Evolutionary conservation across 495 filamentous ascomycete species (phyloP), one percentile per base, ranked within the genome.

Genomic region (Hypoxylon intermedium): DNA sequence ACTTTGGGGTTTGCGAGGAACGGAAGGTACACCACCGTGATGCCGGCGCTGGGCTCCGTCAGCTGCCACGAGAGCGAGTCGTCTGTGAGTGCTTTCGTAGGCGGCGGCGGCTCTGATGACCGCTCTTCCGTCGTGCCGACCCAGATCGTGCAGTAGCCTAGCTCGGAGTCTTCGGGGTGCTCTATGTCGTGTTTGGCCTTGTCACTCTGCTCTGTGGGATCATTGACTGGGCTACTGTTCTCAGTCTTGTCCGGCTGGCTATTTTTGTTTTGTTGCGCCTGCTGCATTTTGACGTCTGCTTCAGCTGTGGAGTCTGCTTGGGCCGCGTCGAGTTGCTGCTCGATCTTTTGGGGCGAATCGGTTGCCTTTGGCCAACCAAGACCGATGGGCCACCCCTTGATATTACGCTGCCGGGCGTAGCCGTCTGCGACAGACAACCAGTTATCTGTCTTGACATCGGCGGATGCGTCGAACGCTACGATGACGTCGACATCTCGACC

Each of bases 91-190:
- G 86, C 88, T 33, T 83, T 82, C 3, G 89, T 87, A 4, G 87
- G 87, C 37, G 89, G 83, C 0, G 78, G 71, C 2, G 82, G 75
- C 13, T 82, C 75, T 12, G 84, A 75, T 1, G 72, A 75, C 5
- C 83, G 81, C 67, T 95, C 89, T 64, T 89, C 78, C 3, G 81
- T 93, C 5, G 85, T 89, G 34, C 94, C 94, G 2, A 96, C 89
- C 94, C 94, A 98, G 55, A 98, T 82, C 26, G 91, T 97, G 76
- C 94, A 98, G 78, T 93, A 96, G 19, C 87, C 85, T 0, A 97
- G 78, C 30, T 91, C 87, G 13, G 78, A 76, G 24, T 75, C 83
- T 60, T 75, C 74, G 2, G 75, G 65, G 9, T 74, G 60, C 9
- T 67, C 68, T n/a, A 71, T 60, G 42, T 72, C 51, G 33, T 69